These are phyloP conservation scores for Citrullus colocynthis DNA, from an alignment of 306 rosid species.

Conservation along the genomic window DNA sequence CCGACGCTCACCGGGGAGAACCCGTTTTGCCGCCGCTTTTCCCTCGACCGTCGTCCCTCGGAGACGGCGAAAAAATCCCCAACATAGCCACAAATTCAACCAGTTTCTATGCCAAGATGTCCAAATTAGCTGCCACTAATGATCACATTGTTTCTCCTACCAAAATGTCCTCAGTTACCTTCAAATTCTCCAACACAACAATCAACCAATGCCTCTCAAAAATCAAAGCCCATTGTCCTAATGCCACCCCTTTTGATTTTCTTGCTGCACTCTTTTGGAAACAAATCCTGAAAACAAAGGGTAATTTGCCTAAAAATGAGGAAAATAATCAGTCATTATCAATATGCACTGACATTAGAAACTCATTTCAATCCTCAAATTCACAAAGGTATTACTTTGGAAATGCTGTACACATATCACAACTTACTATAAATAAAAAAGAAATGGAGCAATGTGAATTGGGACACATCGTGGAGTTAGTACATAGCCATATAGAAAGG, in stretches of 20 bases:
- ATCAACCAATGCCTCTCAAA: slow-evolving; percentile 19
- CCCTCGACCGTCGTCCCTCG: not conserved
- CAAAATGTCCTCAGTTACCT: slow-evolving; percentile 37
- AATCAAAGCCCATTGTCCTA: slow-evolving; percentile 13
- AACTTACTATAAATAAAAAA: slow-evolving; percentile 6
- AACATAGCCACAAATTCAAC: not conserved
- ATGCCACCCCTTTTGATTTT: slow-evolving; percentile 48
- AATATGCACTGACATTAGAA: slow-evolving; percentile 41
- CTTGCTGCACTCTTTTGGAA: slow-evolving; percentile 55
- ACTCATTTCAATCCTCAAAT: slow-evolving; percentile 8
- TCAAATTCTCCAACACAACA: slow-evolving; percentile 37
- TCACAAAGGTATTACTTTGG: slow-evolving; percentile 37
- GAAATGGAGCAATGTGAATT: slow-evolving; percentile 7
- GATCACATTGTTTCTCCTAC: not conserved
- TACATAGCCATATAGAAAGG: slow-evolving; percentile 28
- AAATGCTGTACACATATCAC: slow-evolving; percentile 50
- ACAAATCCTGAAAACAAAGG: slow-evolving; percentile 23
- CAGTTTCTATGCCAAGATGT: slow-evolving; percentile 13
- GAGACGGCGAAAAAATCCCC: slow-evolving; percentile 1
- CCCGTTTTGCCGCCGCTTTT: slow-evolving; percentile 27
- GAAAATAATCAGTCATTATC: slow-evolving; percentile 20
- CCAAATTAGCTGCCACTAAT: not conserved
- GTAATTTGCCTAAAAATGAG: not conserved
- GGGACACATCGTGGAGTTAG: slow-evolving; percentile 10
- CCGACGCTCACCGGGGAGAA: slow-evolving; percentile 15